phyloP scores from a whole-genome alignment of 1,139 yeast species.

The Pichia sp. region DNA sequence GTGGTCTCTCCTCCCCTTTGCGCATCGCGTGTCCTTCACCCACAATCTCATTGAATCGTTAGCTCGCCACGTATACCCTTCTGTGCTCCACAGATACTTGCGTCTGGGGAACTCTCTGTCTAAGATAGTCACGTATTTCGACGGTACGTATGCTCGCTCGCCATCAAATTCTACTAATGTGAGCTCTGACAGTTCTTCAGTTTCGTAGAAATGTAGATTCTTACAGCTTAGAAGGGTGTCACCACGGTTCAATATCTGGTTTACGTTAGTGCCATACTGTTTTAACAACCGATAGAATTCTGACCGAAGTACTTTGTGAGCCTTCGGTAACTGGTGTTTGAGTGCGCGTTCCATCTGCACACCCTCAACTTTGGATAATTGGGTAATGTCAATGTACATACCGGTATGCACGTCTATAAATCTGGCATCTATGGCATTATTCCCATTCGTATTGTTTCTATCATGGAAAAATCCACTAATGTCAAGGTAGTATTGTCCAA shows the following conservation, averaged over 20 bases:
- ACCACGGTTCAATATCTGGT: conserved; percentile 24
- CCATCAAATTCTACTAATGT: conserved; percentile 43
- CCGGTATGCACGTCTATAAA: conserved; percentile 52
- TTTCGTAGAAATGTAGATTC: conserved; percentile 41
- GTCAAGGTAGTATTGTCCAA: conserved; percentile 42
- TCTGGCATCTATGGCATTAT: conserved; percentile 53
- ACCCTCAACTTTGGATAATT: conserved; percentile 28
- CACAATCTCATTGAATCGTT: too few relatives aligned
- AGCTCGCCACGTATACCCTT: conserved; percentile 31
- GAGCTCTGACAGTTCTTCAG: conserved; percentile 39
- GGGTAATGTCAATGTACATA: conserved; percentile 53
- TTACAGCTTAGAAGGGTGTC: conserved; percentile 30
- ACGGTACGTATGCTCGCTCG: conserved; percentile 38
- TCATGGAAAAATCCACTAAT: conserved; percentile 35
- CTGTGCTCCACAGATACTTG: conserved; percentile 22
- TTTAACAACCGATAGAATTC: conserved; percentile 22
- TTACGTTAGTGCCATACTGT: conserved; percentile 14
- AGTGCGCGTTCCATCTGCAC: conserved; percentile 15
- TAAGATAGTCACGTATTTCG: conserved; percentile 29
- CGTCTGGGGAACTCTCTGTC: conserved; percentile 35
- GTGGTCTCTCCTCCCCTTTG: neutral
- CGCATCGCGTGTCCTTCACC: too few relatives aligned
- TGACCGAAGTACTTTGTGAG: conserved; percentile 9
- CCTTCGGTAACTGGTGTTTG: neutral
- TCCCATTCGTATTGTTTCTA: conserved; percentile 31